Evolutionary conservation across 495 filamentous ascomycete genomes (phyloP), one percentile per base, ranked within the genome.

Genomic region (Coniosporium apollinis): DNA sequence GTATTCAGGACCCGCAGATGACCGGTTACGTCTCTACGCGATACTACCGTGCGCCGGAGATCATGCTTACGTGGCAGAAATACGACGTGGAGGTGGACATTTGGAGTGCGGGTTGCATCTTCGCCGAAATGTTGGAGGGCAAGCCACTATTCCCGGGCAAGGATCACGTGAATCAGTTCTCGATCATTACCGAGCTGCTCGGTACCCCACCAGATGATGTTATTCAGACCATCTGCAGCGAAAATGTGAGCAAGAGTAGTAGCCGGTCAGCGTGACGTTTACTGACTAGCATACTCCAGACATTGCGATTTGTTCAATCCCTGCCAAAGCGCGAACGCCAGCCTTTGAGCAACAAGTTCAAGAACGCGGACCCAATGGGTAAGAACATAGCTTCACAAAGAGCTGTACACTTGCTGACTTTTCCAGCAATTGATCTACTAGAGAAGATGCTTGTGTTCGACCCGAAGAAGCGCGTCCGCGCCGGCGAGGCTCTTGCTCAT

Each of bases 1-100:
- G 89, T 50, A 93, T 97, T 50, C 89, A 97, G 58, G 89, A 97
- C 50, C 89, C 89, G n/a, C 89, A 97, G 60, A 97, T 97, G 89
- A 97, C 89, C 25, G 89, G 89, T 49, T 97, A 97, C 52, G 89
- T 97, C 28, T 97, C 89, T 32, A 97, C 89, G 34, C 69, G 89
- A 63, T 97, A 97, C 67, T 97, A 97, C 64, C 79, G 89, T 33
- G 89, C 89, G 3, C 89, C 89, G 11, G 89, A 97, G 60, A 97
- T 97, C 54, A 97, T 97, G 89, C 83, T 97, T 49, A 97, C 89
- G 29, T 97, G 89, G 89, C 89, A 97, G 58, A 97, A 96, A 61
- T 97, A 97, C 60, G 89, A 97, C 49, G 82, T 94, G 29, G 91
- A 96, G 64, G 89, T 97, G 33, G 89, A 97, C 57, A 94, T 97